phyloP scores from a whole-genome alignment of 139 green algal species.

The Chlamydomonas asymmetrica region DNA sequence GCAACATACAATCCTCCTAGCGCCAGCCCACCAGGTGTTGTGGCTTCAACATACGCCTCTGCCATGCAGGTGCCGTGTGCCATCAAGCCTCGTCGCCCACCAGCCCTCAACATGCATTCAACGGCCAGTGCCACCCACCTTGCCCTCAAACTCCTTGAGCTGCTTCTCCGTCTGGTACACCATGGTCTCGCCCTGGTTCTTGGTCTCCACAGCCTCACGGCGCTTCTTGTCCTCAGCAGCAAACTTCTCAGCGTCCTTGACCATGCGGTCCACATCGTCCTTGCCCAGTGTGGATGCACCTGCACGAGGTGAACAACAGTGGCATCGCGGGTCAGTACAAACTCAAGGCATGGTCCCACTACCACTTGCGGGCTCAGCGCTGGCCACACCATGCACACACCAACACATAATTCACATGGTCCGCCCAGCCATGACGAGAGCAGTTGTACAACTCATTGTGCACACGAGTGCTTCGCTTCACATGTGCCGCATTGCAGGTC shows the following conservation, averaged over 20 bases:
- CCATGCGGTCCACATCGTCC: constrained; percentile 95
- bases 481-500: no score
- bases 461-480: no score
- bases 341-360: no score
- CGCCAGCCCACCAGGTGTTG: background rate
- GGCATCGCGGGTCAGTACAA: no score
- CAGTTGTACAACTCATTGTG: no score
- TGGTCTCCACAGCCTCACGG: constrained; percentile 92
- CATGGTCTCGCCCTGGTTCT: constrained; percentile 93
- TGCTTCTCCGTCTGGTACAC: constrained; percentile 98
- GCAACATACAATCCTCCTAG: no score
- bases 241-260: constrained; percentile 93
- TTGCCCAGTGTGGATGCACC: constrained; percentile 62
- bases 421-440: no score
- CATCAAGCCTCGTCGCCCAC: no score
- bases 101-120: no score
- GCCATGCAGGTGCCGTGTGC: background rate
- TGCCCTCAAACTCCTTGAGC: constrained; percentile 96
- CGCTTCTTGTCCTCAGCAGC: constrained; percentile 90
- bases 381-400: no score
- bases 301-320: constrained; percentile 1
- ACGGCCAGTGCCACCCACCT: constrained; percentile 48
- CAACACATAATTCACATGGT: no score
- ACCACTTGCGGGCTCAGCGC: no score
- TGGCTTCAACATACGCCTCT: background rate